Base-by-base conservation (phyloP, 108 stramenopile genomes). In the Skeletonema potamos region DNA sequence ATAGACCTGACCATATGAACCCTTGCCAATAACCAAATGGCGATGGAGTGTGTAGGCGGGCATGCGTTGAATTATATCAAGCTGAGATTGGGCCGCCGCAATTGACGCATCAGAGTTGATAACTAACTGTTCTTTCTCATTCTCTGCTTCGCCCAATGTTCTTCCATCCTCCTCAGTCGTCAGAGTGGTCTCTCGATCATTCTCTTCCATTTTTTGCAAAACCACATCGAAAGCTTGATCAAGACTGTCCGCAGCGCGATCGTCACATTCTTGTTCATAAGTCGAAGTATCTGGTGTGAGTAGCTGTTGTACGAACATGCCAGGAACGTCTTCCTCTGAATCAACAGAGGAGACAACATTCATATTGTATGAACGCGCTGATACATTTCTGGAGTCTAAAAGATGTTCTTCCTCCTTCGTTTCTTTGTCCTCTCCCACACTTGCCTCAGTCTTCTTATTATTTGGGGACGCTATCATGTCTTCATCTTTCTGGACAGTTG, bases 1-100 rank as follows among this genome's bases (percentile, higher is more conserved):
- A 65, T 91, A 96, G 15, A 96, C 95, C 60, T 95, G 94, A 10
- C 95, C 95, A 60, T 93, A 96, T 13, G 91, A 92, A 8, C 95
- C 95, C 67, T 92, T 91, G 29, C 95, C 95, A 64, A 96, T 93
- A 51, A 96, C 91, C 37, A 96, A 37, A 58, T 96, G 91, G 8
- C 92, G 83, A 60, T 96, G 95, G 30, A 96, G 87, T 17, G 93
- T 73, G 73, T 96, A 96, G 2, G 90, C 90, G 8, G 94, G 94
- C 30, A 90, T 77, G 8, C 94, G 79, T 58, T 87, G 88, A 11
- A 79, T 55, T 12, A 78, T 62, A 32, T 68, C 79, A 37, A 79
- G 29, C 20, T 71, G 65, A 22, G 70, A 62, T 10, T 48, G 58
- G 27, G 77, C 54, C 44, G 20, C 5, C 0, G 17, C 4, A 22